A percentile compares a stretch with the other conserved stretches of the same genome.
These are phyloP conservation scores for Alternaria gansuensis DNA, from an alignment of 2,329 filamentous ascomycete genomes.

Conservation along the genomic window DNA sequence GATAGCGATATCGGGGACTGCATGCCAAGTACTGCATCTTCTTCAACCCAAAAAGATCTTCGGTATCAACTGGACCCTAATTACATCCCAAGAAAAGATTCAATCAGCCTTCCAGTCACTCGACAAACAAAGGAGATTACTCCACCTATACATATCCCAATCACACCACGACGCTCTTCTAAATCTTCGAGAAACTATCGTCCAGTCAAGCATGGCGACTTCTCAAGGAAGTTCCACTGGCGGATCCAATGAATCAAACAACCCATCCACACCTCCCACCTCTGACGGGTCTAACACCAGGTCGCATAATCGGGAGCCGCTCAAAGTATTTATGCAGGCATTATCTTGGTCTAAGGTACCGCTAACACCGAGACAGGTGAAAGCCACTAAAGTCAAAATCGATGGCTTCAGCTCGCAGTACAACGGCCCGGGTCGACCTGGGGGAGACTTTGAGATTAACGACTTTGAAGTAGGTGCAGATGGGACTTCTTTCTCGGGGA, in stretches of 20 bases:
- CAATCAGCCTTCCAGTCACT: conserved; percentile 6
- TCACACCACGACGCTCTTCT: not conserved
- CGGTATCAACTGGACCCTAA: conserved; percentile 5
- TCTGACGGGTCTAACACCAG: too few species aligned
- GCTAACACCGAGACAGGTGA: too few species aligned
- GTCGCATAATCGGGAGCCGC: too few species aligned
- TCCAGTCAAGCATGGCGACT: not conserved
- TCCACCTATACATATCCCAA: conserved; percentile 2
- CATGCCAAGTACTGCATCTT: conserved; percentile 3
- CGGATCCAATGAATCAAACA: not conserved
- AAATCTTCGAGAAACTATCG: not conserved
- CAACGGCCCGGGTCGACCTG: too few species aligned
- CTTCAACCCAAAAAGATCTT: conserved; percentile 3
- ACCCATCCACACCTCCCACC: too few species aligned
- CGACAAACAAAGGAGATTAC: not conserved
- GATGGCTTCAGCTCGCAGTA: too few species aligned
- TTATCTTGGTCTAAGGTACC: too few species aligned
- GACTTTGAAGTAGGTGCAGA: too few species aligned
- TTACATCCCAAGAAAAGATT: not conserved
- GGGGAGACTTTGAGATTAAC: too few species aligned
- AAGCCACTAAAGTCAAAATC: too few species aligned
- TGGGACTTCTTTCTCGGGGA: too few species aligned
- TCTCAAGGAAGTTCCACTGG: not conserved
- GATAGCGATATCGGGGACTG: conserved; percentile 6
- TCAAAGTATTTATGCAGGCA: too few species aligned